Conservation (phyloP, 371 early-diverging fungal species). For the Capillidium heterosporum region DNA sequence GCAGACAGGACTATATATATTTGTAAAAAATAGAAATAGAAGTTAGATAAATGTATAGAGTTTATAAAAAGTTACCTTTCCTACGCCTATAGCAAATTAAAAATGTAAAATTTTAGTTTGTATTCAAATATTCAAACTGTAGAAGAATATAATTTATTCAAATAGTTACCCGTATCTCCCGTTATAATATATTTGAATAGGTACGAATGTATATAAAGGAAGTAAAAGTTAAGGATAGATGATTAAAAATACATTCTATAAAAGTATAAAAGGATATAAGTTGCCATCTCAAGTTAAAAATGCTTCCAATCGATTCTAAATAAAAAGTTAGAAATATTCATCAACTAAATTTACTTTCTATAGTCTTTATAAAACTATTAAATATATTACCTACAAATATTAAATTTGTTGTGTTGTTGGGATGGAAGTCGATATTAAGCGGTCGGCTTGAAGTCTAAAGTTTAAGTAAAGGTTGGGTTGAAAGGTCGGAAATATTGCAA, state of each 20-base stretch:
- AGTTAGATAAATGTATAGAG: not conserved
- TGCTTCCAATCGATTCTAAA: not conserved
- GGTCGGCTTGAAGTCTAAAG: not conserved
- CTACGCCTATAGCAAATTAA: constrained; percentile 30
- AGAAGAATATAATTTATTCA: too few species aligned
- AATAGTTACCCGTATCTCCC: constrained; percentile 49
- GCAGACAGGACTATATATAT: constrained; percentile 41
- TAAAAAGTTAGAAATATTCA: too few species aligned
- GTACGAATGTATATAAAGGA: constrained; percentile 14
- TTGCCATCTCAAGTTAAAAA: not conserved
- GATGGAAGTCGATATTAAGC: not conserved
- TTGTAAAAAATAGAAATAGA: constrained; percentile 2
- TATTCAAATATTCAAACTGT: too few species aligned
- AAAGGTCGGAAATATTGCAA: too few species aligned
- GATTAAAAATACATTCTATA: not conserved
- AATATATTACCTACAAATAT: not conserved
- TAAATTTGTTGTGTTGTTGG: too few species aligned
- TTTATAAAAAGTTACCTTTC: constrained; percentile 28
- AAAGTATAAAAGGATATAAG: constrained; percentile 5
- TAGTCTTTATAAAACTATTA: not conserved
- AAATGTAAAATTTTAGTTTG: constrained; percentile 1
- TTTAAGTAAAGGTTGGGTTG: not conserved
- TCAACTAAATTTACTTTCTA: not conserved
- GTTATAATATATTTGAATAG: constrained; percentile 51
- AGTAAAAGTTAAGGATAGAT: not conserved